Conservation (phyloP, 1,284 basidiomycete genomes). For the Tylopilus microsporus region DNA sequence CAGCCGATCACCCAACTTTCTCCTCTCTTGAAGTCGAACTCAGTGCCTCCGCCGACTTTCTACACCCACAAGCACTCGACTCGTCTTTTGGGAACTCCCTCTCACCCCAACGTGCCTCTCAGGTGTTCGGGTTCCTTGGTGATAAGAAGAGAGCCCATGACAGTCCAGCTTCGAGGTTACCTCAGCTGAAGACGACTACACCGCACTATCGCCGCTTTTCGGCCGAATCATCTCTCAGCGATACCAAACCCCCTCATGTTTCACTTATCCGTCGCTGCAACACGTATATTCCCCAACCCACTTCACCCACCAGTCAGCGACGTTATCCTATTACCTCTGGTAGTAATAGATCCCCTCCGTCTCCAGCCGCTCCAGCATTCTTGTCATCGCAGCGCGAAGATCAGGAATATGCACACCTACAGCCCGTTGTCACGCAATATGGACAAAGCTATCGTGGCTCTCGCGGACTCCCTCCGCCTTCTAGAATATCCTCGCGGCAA, state of each 20-base stretch:
- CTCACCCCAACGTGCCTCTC: conserved; percentile 60
- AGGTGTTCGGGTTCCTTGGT: conserved; percentile 63
- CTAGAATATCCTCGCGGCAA: conserved; percentile 18
- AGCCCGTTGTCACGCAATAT: conserved; percentile 7
- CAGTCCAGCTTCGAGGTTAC: conserved; percentile 33
- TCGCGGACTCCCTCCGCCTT: conserved; percentile 16
- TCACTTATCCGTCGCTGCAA: conserved; percentile 19
- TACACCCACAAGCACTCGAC: conserved; percentile 27
- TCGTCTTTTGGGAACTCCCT: conserved; percentile 34
- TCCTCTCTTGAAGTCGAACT: conserved; percentile 71
- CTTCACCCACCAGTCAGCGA: conserved; percentile 12
- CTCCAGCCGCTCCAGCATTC: conserved; percentile 3
- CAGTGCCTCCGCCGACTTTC: conserved; percentile 44
- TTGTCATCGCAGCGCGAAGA: conserved; percentile 3
- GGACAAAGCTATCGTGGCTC: conserved; percentile 16
- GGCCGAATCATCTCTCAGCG: conserved; percentile 23
- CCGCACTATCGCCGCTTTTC: conserved; percentile 27
- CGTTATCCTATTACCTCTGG: conserved; percentile 18
- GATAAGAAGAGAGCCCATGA: conserved; percentile 36
- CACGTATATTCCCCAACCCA: conserved; percentile 17
- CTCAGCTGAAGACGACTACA: conserved; percentile 27
- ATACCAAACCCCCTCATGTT: conserved; percentile 24
- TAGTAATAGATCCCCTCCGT: conserved; percentile 5
- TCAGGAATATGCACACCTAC: not conserved
- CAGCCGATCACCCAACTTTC: conserved; percentile 46